These are phyloP conservation scores for Candolleomyces aberdarensis DNA, from an alignment of 768 basidiomycete genomes.

Conservation along the genomic window DNA sequence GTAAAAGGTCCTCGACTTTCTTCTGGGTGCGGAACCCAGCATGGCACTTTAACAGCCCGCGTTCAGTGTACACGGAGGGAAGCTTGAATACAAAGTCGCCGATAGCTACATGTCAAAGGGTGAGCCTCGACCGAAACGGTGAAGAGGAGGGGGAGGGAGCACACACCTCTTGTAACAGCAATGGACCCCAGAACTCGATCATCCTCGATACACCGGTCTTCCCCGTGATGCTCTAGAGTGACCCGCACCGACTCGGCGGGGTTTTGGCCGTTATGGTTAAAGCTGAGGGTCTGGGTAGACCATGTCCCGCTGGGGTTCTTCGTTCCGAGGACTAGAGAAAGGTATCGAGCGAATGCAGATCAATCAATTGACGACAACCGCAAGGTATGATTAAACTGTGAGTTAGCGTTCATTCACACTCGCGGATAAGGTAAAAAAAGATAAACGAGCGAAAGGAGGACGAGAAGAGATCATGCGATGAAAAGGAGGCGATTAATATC, in stretches of 20 bases:
- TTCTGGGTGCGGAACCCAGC: conserved; percentile 34
- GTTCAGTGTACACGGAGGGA: conserved; percentile 42
- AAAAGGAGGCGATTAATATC: no score
- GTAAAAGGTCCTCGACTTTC: conserved; percentile 38
- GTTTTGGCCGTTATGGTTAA: conserved; percentile 50
- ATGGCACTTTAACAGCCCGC: conserved; percentile 41
- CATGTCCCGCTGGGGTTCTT: conserved; percentile 30
- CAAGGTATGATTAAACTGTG: no score
- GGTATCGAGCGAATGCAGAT: background rate
- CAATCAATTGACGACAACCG: no score
- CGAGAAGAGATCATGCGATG: no score
- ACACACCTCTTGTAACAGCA: conserved; percentile 53
- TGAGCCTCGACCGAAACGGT: background rate
- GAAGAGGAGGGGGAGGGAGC: background rate
- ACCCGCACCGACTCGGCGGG: conserved; percentile 38
- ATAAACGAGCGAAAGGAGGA: background rate
- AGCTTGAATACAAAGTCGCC: conserved; percentile 57
- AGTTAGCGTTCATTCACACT: no score
- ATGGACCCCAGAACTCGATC: conserved; percentile 52
- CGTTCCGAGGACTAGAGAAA: conserved; percentile 39
- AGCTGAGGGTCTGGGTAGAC: conserved; percentile 38
- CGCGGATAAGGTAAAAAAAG: background rate
- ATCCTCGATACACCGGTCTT: conserved; percentile 38
- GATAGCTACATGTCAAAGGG: conserved; percentile 32
- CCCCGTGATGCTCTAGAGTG: conserved; percentile 44